A percentile compares a stretch with the other conserved stretches of the same genome.
Evolutionary conservation across 2,329 filamentous ascomycete species (phyloP).

Genomic region (Epichloe uncinata): DNA sequence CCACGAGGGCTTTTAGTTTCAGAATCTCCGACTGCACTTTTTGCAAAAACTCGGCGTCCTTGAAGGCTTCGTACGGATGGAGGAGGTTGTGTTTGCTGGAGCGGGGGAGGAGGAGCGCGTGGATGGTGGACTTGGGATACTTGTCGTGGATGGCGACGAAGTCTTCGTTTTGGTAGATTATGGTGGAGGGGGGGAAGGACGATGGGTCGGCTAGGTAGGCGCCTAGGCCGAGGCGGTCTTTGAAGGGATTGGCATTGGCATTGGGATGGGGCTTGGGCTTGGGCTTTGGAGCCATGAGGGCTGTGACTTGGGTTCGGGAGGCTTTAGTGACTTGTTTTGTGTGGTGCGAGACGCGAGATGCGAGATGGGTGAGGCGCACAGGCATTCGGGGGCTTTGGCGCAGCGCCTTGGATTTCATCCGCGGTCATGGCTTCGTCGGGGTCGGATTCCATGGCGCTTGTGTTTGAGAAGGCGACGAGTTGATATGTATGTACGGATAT

Average conservation of each 20-base stretch:
- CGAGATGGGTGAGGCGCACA: slow-evolving; percentile 20
- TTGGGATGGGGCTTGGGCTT: slow-evolving; percentile 16
- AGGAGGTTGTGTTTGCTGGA: slow-evolving; percentile 42
- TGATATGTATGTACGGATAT: neutral
- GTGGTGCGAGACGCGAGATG: neutral
- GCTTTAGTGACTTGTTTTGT: too few species aligned
- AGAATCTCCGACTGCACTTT: slow-evolving; percentile 46
- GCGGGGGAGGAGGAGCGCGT: slow-evolving; percentile 79
- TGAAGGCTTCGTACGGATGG: slow-evolving; percentile 68
- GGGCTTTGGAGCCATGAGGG: slow-evolving; percentile 26
- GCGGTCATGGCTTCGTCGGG: slow-evolving; percentile 28
- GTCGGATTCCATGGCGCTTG: slow-evolving; percentile 9
- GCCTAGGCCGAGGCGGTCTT: slow-evolving; percentile 47
- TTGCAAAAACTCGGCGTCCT: slow-evolving; percentile 54
- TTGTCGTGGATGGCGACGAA: slow-evolving; percentile 71
- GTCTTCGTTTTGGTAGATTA: slow-evolving; percentile 53
- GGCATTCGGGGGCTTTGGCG: slow-evolving; percentile 25
- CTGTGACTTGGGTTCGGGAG: slow-evolving; percentile 17
- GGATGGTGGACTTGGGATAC: slow-evolving; percentile 75
- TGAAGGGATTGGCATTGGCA: slow-evolving; percentile 26
- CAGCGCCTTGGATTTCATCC: slow-evolving; percentile 27
- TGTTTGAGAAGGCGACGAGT: neutral
- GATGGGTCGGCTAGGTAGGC: slow-evolving; percentile 53
- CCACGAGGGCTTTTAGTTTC: slow-evolving; percentile 52
- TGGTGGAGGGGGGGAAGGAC: slow-evolving; percentile 42